A percentile compares a stretch with the other conserved stretches of the same genome.
phyloP scores from a whole-genome alignment of 2,329 filamentous ascomycete species.

The Rhexocercosporidium sp. region DNA sequence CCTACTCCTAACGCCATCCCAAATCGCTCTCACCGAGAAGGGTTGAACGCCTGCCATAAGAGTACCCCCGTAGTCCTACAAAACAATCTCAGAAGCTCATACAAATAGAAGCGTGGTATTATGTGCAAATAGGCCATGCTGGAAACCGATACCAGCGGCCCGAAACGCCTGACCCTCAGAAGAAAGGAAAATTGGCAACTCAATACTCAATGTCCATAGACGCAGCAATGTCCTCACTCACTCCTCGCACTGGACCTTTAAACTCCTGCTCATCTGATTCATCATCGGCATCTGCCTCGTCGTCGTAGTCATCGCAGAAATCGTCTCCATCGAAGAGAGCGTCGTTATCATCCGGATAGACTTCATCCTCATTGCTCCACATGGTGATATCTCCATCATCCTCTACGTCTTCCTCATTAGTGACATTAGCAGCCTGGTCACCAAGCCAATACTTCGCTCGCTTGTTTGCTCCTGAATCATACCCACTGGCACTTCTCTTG shows the following conservation, averaged over 20 bases:
- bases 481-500: conserved; percentile 37
- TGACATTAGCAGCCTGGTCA: conserved; percentile 56
- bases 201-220: conserved; percentile 63
- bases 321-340: conserved; percentile 56
- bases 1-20: conserved; percentile 28
- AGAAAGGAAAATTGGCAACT: conserved; percentile 16
- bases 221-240: conserved; percentile 67
- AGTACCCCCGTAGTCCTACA: conserved; percentile 28
- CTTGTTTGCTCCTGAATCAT: conserved; percentile 69
- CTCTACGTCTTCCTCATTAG: conserved; percentile 47
- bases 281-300: conserved; percentile 43
- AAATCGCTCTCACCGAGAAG: conserved; percentile 35
- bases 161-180: conserved; percentile 15
- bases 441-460: conserved; percentile 90
- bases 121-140: conserved; percentile 14
- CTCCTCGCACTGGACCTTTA: conserved; percentile 54
- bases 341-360: conserved; percentile 50
- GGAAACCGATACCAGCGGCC: conserved; percentile 25
- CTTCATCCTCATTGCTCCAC: conserved; percentile 51
- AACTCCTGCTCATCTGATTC: conserved; percentile 47
- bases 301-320: conserved; percentile 45
- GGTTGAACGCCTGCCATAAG: conserved; percentile 22
- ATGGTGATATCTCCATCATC: conserved; percentile 45
- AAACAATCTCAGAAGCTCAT: conserved; percentile 18
- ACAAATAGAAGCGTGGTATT: conserved; percentile 26